These are phyloP conservation scores for Tetrastigma voinierianum DNA, from an alignment of 164 flowering plant genomes.

Conservation along the genomic window DNA sequence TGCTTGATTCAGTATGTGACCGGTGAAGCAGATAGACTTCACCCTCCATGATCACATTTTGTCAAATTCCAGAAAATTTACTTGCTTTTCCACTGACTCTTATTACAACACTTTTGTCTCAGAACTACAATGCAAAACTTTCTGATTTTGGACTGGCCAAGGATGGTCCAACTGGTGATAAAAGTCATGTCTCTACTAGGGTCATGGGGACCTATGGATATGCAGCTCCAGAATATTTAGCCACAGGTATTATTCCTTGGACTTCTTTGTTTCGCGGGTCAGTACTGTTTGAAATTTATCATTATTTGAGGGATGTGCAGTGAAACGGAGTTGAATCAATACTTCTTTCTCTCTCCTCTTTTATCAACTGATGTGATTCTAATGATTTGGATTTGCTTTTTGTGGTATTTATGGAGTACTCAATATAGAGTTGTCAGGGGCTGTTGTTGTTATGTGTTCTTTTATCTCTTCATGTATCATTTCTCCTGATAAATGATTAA, in stretches of 20 bases:
- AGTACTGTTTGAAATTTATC: not conserved
- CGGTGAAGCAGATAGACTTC: not conserved
- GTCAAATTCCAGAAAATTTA: not conserved
- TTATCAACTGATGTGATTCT: too few species aligned
- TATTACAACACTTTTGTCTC: not conserved
- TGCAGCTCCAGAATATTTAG: slow-evolving; percentile 92
- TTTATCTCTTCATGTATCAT: not conserved
- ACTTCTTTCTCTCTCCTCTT: too few species aligned
- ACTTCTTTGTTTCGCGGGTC: not conserved
- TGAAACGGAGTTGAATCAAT: too few species aligned
- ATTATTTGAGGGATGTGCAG: too few species aligned
- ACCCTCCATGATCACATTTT: not conserved
- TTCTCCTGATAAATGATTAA: not conserved
- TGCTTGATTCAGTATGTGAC: slow-evolving; percentile 60
- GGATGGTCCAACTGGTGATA: slow-evolving; percentile 82
- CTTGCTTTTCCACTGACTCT: not conserved
- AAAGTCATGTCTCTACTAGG: slow-evolving; percentile 83
- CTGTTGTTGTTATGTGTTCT: not conserved
- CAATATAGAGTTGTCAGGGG: not conserved
- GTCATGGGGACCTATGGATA: slow-evolving; percentile 90
- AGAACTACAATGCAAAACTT: slow-evolving; percentile 78
- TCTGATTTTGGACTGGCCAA: slow-evolving; percentile 95
- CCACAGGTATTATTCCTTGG: slow-evolving; percentile 52
- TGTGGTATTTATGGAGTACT: not conserved
- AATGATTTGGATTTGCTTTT: not conserved